Evolutionary conservation across 345 rosid species (phyloP), one percentile per base, ranked within the genome.

Genomic region (Rhodamnia argentea): DNA sequence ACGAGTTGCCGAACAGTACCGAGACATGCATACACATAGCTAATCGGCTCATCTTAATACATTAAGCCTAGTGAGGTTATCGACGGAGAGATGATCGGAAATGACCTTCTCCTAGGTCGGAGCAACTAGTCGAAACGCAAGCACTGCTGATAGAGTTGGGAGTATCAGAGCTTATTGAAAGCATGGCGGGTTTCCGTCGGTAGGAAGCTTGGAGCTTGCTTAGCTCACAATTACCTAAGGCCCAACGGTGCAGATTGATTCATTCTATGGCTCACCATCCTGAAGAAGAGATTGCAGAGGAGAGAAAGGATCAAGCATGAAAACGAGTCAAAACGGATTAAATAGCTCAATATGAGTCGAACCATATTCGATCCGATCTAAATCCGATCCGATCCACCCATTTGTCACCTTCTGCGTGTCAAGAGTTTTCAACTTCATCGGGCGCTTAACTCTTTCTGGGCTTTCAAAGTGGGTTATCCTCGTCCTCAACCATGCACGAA

Each of bases 201-300:
- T 18, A 52, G 44, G 24, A 32, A 70, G 44, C 78, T 32, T 32
- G 6, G 24, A 40, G 18, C 23, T 32, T 40, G 23, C 11, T 3
- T 29, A 4, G 12, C 11, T 62, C 23, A 11, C 76, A 37, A 32
- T 40, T 42, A 62, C 16, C 76, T 62, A 16, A 20, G 23, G 12
- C 16, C 76, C 76, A 7, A 62, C 12, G 8, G 42, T 16, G 76
- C 22, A 29, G 42, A 62, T 62, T 5, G 3, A 0, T 22, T 70
- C 12, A 70, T 14, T 0, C 24, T 18, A 5, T 70, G 44, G 76
- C 24, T 64, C 24, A 0, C 0, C 0, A 8, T 18, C 78, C 0
- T 0, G 13, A 70, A 70, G 44, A 70, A 70, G 44, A 70, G 78
- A 64, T 22, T 16, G 13, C 13, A 64, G 24, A 4, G 22, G 18